Evolutionary conservation across 345 rosid species (phyloP).

Genomic region (Hirschfeldia incana): DNA sequence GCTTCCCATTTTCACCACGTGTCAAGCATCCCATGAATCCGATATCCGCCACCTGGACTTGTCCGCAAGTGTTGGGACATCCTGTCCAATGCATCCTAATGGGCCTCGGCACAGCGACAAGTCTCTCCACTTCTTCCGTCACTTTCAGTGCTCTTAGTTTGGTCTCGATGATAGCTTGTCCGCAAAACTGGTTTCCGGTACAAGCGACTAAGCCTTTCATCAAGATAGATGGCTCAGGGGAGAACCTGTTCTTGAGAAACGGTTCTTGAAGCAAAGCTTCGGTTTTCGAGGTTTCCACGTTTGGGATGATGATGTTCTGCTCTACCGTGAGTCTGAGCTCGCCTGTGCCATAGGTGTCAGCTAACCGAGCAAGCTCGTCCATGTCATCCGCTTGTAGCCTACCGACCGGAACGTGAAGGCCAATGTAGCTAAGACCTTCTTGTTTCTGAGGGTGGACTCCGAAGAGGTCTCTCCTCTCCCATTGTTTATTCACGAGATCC

Average conservation of each 20-base stretch:
- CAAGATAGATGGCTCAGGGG: constrained; percentile 53
- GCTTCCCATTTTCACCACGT: constrained; percentile 63
- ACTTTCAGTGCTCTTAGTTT: constrained; percentile 85
- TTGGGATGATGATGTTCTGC: constrained; percentile 87
- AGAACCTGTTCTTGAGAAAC: constrained; percentile 54
- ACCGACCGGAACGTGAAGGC: constrained; percentile 88
- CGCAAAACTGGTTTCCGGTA: constrained; percentile 80
- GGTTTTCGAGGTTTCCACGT: constrained; percentile 67
- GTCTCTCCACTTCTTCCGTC: constrained; percentile 78
- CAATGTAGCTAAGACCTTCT: constrained; percentile 77
- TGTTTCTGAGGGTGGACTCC: constrained; percentile 92
- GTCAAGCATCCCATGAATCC: constrained; percentile 97
- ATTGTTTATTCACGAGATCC: constrained; percentile 68
- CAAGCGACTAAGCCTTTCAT: constrained; percentile 92
- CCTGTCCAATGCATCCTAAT: constrained; percentile 99
- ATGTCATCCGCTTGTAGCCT: constrained; percentile 89
- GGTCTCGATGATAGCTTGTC: constrained; percentile 94
- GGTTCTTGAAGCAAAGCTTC: constrained; percentile 70
- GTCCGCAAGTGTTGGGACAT: constrained; percentile 81
- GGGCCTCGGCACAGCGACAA: constrained; percentile 57
- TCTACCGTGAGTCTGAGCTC: constrained; percentile 93
- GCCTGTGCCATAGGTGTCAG: constrained; percentile 77
- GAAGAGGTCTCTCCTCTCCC: constrained; percentile 81
- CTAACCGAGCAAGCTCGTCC: constrained; percentile 79
- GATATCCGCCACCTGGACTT: constrained; percentile 78